These are phyloP conservation scores for Ganoderma meredithae DNA, from an alignment of 1,284 basidiomycete genomes.

Conservation along the genomic window DNA sequence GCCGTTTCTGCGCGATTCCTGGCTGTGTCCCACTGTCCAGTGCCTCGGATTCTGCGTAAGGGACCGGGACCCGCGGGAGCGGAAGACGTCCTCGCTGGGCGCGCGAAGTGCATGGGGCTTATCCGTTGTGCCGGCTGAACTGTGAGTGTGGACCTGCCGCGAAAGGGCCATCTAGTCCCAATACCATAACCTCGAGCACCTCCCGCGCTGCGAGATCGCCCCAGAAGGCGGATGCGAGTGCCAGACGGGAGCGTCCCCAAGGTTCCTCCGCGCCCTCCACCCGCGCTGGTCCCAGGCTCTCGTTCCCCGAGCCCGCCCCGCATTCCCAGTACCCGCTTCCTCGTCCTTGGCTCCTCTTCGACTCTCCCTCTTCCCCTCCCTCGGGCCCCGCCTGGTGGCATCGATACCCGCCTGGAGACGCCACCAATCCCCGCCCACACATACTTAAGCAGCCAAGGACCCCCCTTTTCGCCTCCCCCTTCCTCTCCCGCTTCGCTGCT, in stretches of 20 bases:
- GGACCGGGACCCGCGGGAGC: background rate
- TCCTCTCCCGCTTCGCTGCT: background rate
- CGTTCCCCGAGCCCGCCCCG: background rate
- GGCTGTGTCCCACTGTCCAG: background rate
- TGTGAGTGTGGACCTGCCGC: slow-evolving; percentile 2
- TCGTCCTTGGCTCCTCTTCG: background rate
- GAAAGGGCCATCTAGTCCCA: slow-evolving; percentile 1
- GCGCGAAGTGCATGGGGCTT: background rate
- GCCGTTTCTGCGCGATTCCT: background rate
- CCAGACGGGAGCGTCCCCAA: background rate
- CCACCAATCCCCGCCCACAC: background rate
- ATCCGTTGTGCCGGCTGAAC: slow-evolving; percentile 1
- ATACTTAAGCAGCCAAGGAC: background rate
- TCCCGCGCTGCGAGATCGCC: background rate
- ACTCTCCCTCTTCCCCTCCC: background rate
- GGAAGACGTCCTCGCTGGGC: background rate
- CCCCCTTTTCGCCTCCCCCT: background rate
- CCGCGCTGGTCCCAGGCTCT: background rate
- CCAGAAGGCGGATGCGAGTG: background rate
- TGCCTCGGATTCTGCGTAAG: background rate
- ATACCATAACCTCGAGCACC: background rate
- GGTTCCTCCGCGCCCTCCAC: background rate
- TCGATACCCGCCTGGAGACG: background rate
- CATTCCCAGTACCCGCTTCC: background rate
- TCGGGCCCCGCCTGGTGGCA: background rate